Conservation (phyloP, 2,329 filamentous ascomycete species). For the Penicillium frequentans region DNA sequence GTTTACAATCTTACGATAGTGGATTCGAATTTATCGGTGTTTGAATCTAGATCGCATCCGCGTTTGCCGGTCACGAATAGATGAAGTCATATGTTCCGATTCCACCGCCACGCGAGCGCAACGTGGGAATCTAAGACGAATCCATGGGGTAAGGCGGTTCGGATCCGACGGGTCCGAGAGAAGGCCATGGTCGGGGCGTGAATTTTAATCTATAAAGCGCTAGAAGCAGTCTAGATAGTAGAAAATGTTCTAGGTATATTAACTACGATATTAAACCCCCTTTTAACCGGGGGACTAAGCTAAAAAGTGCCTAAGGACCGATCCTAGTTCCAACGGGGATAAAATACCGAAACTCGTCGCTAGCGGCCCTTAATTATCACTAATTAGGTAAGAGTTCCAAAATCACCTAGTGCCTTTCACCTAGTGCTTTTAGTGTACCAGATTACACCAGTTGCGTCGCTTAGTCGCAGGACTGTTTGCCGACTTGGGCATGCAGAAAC, state of each 20-base stretch:
- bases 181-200: background rate
- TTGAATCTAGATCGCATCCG: background rate
- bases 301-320: background rate
- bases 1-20: background rate
- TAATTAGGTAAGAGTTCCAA: background rate
- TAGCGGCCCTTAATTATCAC: background rate
- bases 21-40: background rate
- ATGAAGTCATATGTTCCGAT: background rate
- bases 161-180: constrained; percentile 6
- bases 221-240: background rate
- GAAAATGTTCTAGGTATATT: background rate
- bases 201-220: background rate
- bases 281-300: background rate
- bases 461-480: background rate
- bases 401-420: background rate
- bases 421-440: background rate
- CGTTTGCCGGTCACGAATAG: background rate
- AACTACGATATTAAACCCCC: background rate
- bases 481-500: constrained; percentile 2
- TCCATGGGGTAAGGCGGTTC: background rate
- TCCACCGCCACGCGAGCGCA: constrained; percentile 4
- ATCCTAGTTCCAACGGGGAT: background rate
- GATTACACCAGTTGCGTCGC: background rate
- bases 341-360: background rate
- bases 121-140: background rate